Percentiles rank a stretch among this genome's conserved stretches.
phyloP scores from a whole-genome alignment of 1,284 basidiomycete species.

The Kwoniella shivajii region DNA sequence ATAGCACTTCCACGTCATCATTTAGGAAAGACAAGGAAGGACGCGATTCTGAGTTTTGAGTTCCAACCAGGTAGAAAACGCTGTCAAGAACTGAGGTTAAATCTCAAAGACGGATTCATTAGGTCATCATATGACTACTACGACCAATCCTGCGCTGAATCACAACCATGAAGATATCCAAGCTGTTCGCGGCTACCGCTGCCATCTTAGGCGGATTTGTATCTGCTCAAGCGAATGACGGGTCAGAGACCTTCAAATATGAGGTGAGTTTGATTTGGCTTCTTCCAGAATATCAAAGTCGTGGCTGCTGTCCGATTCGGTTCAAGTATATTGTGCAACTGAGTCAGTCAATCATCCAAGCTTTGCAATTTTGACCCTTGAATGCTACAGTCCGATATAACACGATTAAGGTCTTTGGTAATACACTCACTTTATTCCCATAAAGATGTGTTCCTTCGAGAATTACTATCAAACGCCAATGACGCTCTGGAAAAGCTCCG shows the following conservation, averaged over 20 bases:
- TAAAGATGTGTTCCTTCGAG: slow-evolving; percentile 90
- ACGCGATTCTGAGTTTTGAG: too few species aligned
- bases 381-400: slow-evolving; percentile 75
- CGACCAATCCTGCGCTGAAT: not conserved
- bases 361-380: not conserved
- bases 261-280: slow-evolving; percentile 61
- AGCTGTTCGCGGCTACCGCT: slow-evolving; percentile 19
- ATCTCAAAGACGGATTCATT: too few species aligned
- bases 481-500: slow-evolving; percentile 93
- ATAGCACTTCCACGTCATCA: slow-evolving; percentile 6
- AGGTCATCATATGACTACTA: not conserved
- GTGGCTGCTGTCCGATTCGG: not conserved
- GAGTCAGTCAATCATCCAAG: not conserved
- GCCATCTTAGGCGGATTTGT: slow-evolving; percentile 59
- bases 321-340: not conserved
- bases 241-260: slow-evolving; percentile 59
- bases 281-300: slow-evolving; percentile 6
- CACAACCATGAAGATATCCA: slow-evolving; percentile 27
- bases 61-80: too few species aligned
- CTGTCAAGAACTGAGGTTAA: too few species aligned
- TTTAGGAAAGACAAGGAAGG: too few species aligned
- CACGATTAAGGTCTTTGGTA: slow-evolving; percentile 85
- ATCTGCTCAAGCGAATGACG: slow-evolving; percentile 66
- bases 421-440: slow-evolving; percentile 64
- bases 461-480: slow-evolving; percentile 90